Evolutionary conservation across 2,329 filamentous ascomycete species (phyloP), one percentile per base, ranked within the genome.

Genomic region (Talaromyces verruculosus): DNA sequence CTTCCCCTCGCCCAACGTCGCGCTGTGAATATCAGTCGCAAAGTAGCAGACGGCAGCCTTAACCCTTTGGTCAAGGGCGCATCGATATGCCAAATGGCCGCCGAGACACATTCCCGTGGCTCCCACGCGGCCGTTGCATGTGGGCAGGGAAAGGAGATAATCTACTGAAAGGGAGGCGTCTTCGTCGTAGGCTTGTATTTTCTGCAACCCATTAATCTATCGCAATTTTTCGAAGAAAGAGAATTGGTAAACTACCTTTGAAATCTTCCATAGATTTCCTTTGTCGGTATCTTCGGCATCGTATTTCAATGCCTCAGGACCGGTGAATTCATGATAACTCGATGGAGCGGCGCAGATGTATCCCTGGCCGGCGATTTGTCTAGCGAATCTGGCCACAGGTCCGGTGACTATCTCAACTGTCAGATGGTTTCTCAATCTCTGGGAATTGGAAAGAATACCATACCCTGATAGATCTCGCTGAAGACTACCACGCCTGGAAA

Each of bases 391-490:
- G 67, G 90, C 86, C 30, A 97, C 93, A 1, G 93, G 93, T 1
- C 93, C 93, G 66, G 93, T 96, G 19, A 97, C 93, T 93, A 68
- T 45, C 25, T 17, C n/a, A 15, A 19, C 19, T 25, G 5, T 58
- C 30, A 57, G 6, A 22, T 6, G 47, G 33, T 33, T 11, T 17
- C 10, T 33, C 17, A n/a, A 2, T n/a, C 25, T 43, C 2, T 2
- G 15, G 15, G 13, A 45, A 41, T 7, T 45, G 39, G n/a, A 1
- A 15, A 22, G 33, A 28, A 37, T 35, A 33, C 37, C 1, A 8
- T 78, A 93, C 92, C 93, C 88, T 97, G 93, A 75, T 97, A 97
- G 73, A 97, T 97, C 80, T 97, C 93, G 72, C 90, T 93, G 76
- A 96, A 97, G 65, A 97, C 84, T 15, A 91, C 90, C 5, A 97